Evolutionary conservation across 129 eudicot species (phyloP).

Genomic region (Lactuca sativa): DNA sequence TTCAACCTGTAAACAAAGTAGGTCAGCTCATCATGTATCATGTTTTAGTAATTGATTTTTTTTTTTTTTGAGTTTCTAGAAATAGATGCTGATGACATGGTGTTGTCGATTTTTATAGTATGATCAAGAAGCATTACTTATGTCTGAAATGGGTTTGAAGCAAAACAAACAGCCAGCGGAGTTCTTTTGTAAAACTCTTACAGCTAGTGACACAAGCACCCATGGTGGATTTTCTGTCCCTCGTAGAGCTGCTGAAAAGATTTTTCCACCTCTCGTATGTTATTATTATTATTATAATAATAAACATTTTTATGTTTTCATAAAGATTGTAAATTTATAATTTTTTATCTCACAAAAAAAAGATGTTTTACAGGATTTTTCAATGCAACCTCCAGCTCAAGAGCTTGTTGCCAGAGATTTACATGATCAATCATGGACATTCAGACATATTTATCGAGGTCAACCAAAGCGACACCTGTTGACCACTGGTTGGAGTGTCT

Average conservation of each 20-base stretch:
- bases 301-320: too few relatives aligned
- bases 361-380: conserved; percentile 57
- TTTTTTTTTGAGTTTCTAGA: too few relatives aligned
- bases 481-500: conserved; percentile 98
- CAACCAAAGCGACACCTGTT: conserved; percentile 91
- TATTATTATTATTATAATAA: neutral
- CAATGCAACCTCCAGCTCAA: conserved; percentile 98
- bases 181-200: conserved; percentile 92
- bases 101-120: conserved; percentile 40
- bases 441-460: conserved; percentile 90
- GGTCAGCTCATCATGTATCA: conserved; percentile 26
- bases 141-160: conserved; percentile 89
- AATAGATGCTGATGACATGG: neutral
- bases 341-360: neutral
- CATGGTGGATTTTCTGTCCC: conserved; percentile 99
- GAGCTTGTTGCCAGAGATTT: conserved; percentile 84
- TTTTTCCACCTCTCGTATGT: conserved; percentile 83
- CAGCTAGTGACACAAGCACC: conserved; percentile 97
- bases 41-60: neutral
- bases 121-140: conserved; percentile 87
- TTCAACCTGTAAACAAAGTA: conserved; percentile 92
- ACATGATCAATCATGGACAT: conserved; percentile 95
- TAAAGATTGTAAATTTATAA: too few relatives aligned
- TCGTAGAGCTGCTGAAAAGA: conserved; percentile 98
- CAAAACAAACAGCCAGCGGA: conserved; percentile 86